A percentile compares a stretch with the other conserved stretches of the same genome.
Conservation (phyloP, 768 basidiomycete genomes). For the Tylopilus felleus region DNA sequence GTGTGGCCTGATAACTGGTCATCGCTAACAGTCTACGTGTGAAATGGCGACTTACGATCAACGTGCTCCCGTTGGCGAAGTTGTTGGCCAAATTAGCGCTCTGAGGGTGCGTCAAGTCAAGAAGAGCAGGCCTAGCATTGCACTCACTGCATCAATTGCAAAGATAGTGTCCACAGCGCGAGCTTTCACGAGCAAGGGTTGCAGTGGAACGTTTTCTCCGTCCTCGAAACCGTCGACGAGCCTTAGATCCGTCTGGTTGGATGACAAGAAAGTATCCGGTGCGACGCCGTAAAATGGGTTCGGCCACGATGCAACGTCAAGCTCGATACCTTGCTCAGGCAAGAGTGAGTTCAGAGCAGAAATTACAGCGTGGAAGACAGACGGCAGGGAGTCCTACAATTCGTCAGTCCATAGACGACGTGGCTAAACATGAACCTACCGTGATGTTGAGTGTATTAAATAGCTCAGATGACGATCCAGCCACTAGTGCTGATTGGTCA, state of each 20-base stretch:
- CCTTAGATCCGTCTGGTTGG: conserved; percentile 30
- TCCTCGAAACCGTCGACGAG: conserved; percentile 41
- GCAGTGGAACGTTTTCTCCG: conserved; percentile 44
- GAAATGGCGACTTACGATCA: conserved; percentile 20
- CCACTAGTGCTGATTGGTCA: conserved; percentile 34
- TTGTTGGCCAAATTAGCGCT: conserved; percentile 8
- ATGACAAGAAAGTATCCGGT: conserved; percentile 33
- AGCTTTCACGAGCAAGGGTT: conserved; percentile 46
- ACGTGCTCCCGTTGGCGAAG: conserved; percentile 23
- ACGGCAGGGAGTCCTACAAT: conserved; percentile 8
- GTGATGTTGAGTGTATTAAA: conserved; percentile 33
- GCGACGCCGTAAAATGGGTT: conserved; percentile 39
- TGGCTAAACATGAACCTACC: conserved; percentile 12
- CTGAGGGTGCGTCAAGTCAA: conserved; percentile 6
- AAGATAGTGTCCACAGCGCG: conserved; percentile 48
- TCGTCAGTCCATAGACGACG: not conserved
- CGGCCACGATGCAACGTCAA: conserved; percentile 33
- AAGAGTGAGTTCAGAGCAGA: conserved; percentile 18
- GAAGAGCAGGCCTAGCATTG: not conserved
- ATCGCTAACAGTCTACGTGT: not conserved
- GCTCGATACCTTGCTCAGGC: conserved; percentile 24
- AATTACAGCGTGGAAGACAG: conserved; percentile 6
- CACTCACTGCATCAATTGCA: conserved; percentile 43
- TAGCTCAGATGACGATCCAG: conserved; percentile 39
- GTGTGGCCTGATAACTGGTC: conserved; percentile 20